These are phyloP conservation scores for Suillus placidus DNA, from an alignment of 768 basidiomycete species.

Conservation along the genomic window DNA sequence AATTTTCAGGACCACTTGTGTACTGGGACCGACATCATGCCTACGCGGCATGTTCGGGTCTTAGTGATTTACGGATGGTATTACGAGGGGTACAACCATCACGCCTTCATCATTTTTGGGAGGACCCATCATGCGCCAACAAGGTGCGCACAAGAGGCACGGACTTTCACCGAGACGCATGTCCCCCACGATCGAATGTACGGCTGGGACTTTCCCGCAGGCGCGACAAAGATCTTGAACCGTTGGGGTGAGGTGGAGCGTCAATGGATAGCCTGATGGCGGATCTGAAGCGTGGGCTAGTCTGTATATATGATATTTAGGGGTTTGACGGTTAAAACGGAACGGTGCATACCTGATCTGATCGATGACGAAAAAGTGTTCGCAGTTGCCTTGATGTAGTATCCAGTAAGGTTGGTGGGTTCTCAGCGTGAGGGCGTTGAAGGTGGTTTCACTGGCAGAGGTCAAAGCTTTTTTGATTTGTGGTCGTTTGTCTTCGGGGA, in stretches of 20 bases:
- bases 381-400: slow-evolving; percentile 79
- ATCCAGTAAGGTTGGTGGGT: slow-evolving; percentile 82
- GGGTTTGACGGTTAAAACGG: slow-evolving; percentile 1
- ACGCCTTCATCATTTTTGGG: slow-evolving; percentile 44
- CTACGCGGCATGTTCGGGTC: not conserved
- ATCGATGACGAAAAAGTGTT: slow-evolving; percentile 75
- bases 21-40: not conserved
- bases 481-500: slow-evolving; percentile 33
- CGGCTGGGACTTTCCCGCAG: slow-evolving; percentile 72
- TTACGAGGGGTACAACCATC: slow-evolving; percentile 52
- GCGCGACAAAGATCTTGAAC: slow-evolving; percentile 66
- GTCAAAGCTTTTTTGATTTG: slow-evolving; percentile 42
- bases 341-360: slow-evolving; percentile 59
- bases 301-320: slow-evolving; percentile 38
- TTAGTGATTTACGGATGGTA: slow-evolving; percentile 36
- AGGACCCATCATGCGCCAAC: slow-evolving; percentile 73
- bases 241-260: slow-evolving; percentile 63
- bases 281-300: slow-evolving; percentile 61
- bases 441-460: slow-evolving; percentile 48
- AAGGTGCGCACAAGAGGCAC: slow-evolving; percentile 69
- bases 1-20: not conserved
- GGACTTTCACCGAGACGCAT: slow-evolving; percentile 78
- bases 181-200: slow-evolving; percentile 69
- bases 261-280: slow-evolving; percentile 64
- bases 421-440: slow-evolving; percentile 60